Percentiles rank a stretch among this genome's conserved stretches.
Evolutionary conservation across 306 rosid species (phyloP).

Genomic region (Astragalus membranaceus): DNA sequence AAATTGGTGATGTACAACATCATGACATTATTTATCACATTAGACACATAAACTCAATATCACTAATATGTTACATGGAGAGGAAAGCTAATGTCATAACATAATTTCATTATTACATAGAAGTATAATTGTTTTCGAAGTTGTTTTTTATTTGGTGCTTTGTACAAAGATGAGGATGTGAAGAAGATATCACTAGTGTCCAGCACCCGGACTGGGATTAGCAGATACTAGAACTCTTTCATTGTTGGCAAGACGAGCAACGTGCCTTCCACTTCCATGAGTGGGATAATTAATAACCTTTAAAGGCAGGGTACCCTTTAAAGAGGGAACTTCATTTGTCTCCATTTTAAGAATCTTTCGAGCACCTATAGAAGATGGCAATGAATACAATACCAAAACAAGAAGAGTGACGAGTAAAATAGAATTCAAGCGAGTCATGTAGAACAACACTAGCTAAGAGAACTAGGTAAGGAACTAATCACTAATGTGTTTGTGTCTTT

Average conservation of each 20-base stretch:
- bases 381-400: not conserved
- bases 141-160: no score
- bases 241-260: not conserved
- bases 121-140: not conserved
- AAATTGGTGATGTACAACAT: not conserved
- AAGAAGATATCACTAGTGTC: not conserved
- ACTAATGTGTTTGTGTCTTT: constrained; percentile 1
- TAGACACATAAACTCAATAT: not conserved
- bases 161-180: no score
- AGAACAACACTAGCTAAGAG: no score
- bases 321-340: not conserved
- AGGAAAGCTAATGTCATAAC: not conserved
- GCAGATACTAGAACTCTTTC: not conserved
- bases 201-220: constrained; percentile 25
- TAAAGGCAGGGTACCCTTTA: not conserved
- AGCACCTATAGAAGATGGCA: constrained; percentile 16
- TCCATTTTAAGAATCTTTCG: constrained; percentile 23
- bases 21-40: not conserved
- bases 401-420: constrained; percentile 18
- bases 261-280: not conserved
- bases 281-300: not conserved
- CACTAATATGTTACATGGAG: not conserved
- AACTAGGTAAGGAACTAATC: not conserved
- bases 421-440: constrained; percentile 25
- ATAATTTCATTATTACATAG: not conserved